Conservation (phyloP, 2,329 filamentous ascomycete genomes). For the Plenodomus lindquistii region DNA sequence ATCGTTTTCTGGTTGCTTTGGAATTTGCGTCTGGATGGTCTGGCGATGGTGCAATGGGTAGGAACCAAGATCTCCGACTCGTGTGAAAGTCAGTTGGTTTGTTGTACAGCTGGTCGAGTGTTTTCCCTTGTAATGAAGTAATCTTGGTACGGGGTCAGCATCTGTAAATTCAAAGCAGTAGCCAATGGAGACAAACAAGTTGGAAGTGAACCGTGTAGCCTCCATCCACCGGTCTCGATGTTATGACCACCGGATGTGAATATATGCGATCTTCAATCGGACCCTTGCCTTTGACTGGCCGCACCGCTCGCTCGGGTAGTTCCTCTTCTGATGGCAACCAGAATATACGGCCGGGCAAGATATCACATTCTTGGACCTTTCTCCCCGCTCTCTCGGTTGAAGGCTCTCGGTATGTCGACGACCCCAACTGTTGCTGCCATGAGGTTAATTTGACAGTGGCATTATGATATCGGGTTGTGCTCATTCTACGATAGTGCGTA, state of each 20-base stretch:
- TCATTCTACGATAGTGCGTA: neutral
- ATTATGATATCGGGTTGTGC: neutral
- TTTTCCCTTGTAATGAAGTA: constrained; percentile 40
- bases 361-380: constrained; percentile 16
- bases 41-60: constrained; percentile 37
- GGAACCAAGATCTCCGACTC: constrained; percentile 37
- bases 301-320: constrained; percentile 30
- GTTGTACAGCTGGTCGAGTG: constrained; percentile 36
- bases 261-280: constrained; percentile 39
- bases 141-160: constrained; percentile 32
- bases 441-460: neutral
- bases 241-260: constrained; percentile 38
- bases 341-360: constrained; percentile 33
- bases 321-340: constrained; percentile 38
- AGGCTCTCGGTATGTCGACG: neutral
- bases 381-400: constrained; percentile 15
- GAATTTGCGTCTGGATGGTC: constrained; percentile 37
- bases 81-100: constrained; percentile 39
- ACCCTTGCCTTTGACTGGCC: constrained; percentile 36
- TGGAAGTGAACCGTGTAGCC: constrained; percentile 38
- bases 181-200: constrained; percentile 31
- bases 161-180: neutral
- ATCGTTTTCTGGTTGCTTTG: constrained; percentile 37
- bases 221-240: constrained; percentile 35
- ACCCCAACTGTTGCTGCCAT: neutral